Base-by-base conservation (phyloP, 2,329 filamentous ascomycete species). In the Onygena corvina region DNA sequence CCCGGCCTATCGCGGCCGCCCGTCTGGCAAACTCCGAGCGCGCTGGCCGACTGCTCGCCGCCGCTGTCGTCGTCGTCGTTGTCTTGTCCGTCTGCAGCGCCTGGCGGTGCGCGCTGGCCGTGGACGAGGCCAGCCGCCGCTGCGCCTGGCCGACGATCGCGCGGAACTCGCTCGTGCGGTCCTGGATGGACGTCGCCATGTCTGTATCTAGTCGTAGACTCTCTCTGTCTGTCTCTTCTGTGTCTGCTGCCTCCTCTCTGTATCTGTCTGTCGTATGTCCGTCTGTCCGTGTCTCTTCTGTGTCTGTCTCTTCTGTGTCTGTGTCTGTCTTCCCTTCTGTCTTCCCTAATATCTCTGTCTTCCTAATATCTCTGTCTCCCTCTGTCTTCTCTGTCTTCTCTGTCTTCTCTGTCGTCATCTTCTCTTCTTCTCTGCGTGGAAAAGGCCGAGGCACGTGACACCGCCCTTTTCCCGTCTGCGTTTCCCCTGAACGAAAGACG, bases 161-260 rank as follows among this genome's bases (percentile, higher is more conserved):
- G 65, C 83, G 84, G 76, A 98, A 98, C 75, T 98, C 92, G 63
- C 81, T 77, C 51, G 92, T 98, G 63, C 92, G 86, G 72, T 98
- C 92, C 74, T 98, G 92, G 66, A 96, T 94, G 47, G 88, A 90
- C 48, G 72, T 69, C 73, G 77, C 79, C 55, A 63, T 67, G 57
- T n/a, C n/a, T n/a, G n/a, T n/a, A 18, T 34, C n/a, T n/a, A n/a
- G n/a, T n/a, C n/a, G n/a, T n/a, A n/a, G n/a, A n/a, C n/a, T n/a
- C n/a, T n/a, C 16, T 23, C 34, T 16, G 34, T 6, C 34, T 36
- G 12, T 5, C 12, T 36, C 6, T n/a, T 7, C 31, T 5, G n/a
- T n/a, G n/a, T n/a, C n/a, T n/a, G n/a, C n/a, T 20, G 4, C 21
- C 14, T 36, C 34, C 16, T 36, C 34, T 36, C 11, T 34, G 31